Base-by-base conservation (phyloP, 805 yeast genomes). In the Myxozyma neglecta region DNA sequence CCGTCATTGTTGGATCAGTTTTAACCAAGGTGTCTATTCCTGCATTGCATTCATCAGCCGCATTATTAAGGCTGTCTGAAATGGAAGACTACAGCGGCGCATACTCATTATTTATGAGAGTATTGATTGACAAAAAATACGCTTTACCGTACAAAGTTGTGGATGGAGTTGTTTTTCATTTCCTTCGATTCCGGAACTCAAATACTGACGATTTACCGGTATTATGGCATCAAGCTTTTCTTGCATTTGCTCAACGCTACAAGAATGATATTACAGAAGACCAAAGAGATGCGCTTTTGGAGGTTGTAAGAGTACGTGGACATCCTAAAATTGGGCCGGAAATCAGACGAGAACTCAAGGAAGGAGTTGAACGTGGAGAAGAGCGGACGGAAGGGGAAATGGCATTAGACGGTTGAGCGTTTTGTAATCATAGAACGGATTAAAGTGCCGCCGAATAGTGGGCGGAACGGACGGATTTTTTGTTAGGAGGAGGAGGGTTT, bases 201-300 rank as follows among this genome's bases (percentile, higher is more conserved):
- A 77, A 76, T 53, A 76, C 76, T 52, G 74, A 81, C 59, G 54
- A 45, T 20, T 80, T 94, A 72, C 98, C 99, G 7, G 89, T 94
- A 16, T 93, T 93, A 42, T 94, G 99, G 98, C 98, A 96, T 74
- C 96, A 93, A 74, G 93, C 97, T 1, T 88, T 94, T 72, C 80
- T 94, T 60, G 87, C 94, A 1, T 94, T 94, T 78, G 96, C 97
- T 40, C 97, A 92, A 77, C 83, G 97, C 67, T 94, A 94, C 74
- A 94, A 93, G 75, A 93, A 94, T 72, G 99, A 94, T 79, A 90
- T 94, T 61, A 94, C 99, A n/a, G 97, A 90, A 70, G 99, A 94
- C 73, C 99, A 94, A 80, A 83, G 97, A 73, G 99, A 94, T 70
- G 90, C 93, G 75, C 78, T 94, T 63, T 77, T 94, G 73, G 97